A percentile compares a stretch with the other conserved stretches of the same genome.
Conservation (phyloP, 495 filamentous ascomycete species). For the Cenococcum geophilum region DNA sequence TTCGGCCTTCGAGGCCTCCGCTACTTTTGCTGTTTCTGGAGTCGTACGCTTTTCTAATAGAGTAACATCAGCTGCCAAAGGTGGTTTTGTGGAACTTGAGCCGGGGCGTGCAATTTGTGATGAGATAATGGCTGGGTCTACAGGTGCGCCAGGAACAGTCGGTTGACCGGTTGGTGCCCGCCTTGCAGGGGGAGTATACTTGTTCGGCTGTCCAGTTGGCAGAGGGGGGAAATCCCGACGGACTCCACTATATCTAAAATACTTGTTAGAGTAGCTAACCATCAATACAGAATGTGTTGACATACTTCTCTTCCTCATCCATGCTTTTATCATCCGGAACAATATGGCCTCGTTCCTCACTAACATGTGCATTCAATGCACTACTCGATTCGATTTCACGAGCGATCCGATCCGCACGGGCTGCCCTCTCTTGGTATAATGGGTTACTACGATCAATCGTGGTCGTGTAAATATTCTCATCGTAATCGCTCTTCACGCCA, state of each 20-base stretch:
- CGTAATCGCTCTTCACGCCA: slow-evolving; percentile 78
- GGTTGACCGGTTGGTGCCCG: slow-evolving; percentile 68
- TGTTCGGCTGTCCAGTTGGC: slow-evolving; percentile 56
- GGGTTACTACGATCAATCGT: slow-evolving; percentile 76
- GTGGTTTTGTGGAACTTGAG: slow-evolving; percentile 15
- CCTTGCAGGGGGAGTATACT: slow-evolving; percentile 84
- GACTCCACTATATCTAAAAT: slow-evolving; percentile 79
- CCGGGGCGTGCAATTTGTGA: slow-evolving; percentile 58
- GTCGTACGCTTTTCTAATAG: slow-evolving; percentile 30
- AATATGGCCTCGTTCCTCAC: slow-evolving; percentile 77
- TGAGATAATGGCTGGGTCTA: slow-evolving; percentile 78
- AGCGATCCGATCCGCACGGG: slow-evolving; percentile 74
- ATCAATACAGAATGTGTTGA: neutral
- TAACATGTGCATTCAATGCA: slow-evolving; percentile 68
- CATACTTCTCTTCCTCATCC: slow-evolving; percentile 89
- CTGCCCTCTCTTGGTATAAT: slow-evolving; percentile 66
- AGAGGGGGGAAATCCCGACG: slow-evolving; percentile 70
- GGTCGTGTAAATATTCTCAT: slow-evolving; percentile 93
- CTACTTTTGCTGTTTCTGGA: slow-evolving; percentile 30
- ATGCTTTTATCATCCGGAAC: slow-evolving; percentile 56
- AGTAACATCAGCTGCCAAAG: slow-evolving; percentile 1
- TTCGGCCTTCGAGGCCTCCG: slow-evolving; percentile 37
- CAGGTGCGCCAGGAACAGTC: slow-evolving; percentile 64
- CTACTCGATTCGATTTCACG: slow-evolving; percentile 76
- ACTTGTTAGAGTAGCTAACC: slow-evolving; percentile 3